Evolutionary conservation across 371 early-diverging fungal genomes (phyloP).

Genomic region (Quaeritorhiza haematococci): DNA sequence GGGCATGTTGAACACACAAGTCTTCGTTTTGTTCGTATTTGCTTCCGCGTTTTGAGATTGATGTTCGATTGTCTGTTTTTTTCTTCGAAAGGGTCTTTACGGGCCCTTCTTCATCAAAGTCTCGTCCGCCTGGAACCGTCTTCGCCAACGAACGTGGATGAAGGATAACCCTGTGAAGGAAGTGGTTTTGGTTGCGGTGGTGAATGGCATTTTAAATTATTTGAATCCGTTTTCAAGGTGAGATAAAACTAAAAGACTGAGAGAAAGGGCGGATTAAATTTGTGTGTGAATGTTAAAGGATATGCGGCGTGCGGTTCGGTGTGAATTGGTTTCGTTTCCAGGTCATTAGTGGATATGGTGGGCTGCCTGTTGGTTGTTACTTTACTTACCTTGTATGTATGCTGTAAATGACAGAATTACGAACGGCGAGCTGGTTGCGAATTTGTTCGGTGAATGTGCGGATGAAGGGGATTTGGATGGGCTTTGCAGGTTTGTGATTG

Average conservation of each 20-base stretch:
- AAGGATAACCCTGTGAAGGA: conserved; percentile 62
- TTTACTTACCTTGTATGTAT: no score
- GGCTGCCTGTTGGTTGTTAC: no score
- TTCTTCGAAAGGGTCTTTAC: conserved; percentile 65
- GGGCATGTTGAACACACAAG: no score
- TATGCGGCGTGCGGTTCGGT: no score
- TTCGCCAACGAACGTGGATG: conserved; percentile 3
- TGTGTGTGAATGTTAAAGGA: no score
- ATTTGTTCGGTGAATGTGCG: conserved; percentile 78
- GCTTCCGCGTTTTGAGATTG: no score
- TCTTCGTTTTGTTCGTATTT: no score
- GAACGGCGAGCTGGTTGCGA: conserved; percentile 63
- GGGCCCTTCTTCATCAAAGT: conserved; percentile 82
- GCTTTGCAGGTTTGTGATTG: conserved; percentile 20
- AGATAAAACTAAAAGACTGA: no score
- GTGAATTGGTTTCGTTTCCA: no score
- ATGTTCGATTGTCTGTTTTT: conserved; percentile 20
- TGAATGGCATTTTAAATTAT: conserved; percentile 73
- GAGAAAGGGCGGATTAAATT: no score
- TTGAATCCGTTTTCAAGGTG: conserved; percentile 71
- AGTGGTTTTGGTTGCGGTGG: conserved; percentile 63
- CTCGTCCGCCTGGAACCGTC: conserved; percentile 28
- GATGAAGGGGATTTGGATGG: conserved; percentile 18
- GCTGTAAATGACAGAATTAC: conserved; percentile 33
- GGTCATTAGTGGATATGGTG: no score